phyloP scores from a whole-genome alignment of 1,139 yeast species.

The Candida albicans region DNA sequence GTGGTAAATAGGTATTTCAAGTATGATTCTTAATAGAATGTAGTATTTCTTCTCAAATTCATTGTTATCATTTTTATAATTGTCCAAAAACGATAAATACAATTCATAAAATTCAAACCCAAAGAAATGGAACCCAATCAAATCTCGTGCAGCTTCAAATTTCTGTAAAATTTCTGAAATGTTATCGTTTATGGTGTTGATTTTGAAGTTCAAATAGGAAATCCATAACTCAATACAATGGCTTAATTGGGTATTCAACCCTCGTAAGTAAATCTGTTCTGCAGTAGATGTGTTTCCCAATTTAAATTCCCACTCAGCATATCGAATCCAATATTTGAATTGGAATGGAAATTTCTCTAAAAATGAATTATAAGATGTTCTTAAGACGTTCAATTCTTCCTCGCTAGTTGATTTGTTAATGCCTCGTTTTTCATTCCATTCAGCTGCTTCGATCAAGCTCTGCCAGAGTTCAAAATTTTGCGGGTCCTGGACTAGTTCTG shows the following conservation, averaged over 20 bases:
- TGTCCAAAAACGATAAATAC: constrained; percentile 57
- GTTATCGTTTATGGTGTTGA: constrained; percentile 40
- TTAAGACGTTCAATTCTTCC: constrained; percentile 40
- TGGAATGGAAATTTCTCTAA: constrained; percentile 65
- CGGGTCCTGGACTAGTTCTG: constrained; percentile 39
- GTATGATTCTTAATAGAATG: constrained; percentile 54
- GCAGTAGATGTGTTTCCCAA: constrained; percentile 56
- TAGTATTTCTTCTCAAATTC: constrained; percentile 38
- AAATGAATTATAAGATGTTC: constrained; percentile 55
- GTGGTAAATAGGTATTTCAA: constrained; percentile 77
- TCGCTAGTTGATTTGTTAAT: constrained; percentile 46
- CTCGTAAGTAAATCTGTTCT: constrained; percentile 51
- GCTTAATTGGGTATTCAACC: constrained; percentile 48
- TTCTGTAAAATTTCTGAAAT: constrained; percentile 34
- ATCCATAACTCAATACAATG: constrained; percentile 75
- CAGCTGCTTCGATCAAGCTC: constrained; percentile 38
- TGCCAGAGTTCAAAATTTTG: constrained; percentile 54
- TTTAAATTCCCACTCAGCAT: constrained; percentile 65
- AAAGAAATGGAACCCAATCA: constrained; percentile 73
- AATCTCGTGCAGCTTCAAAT: constrained; percentile 62
- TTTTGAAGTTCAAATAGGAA: constrained; percentile 56
- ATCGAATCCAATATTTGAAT: constrained; percentile 79
- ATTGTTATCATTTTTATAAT: constrained; percentile 32
- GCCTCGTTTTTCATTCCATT: constrained; percentile 22
- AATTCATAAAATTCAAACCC: constrained; percentile 74